Base-by-base conservation (phyloP, 768 basidiomycete genomes). In the Phaeolepiota aurea region DNA sequence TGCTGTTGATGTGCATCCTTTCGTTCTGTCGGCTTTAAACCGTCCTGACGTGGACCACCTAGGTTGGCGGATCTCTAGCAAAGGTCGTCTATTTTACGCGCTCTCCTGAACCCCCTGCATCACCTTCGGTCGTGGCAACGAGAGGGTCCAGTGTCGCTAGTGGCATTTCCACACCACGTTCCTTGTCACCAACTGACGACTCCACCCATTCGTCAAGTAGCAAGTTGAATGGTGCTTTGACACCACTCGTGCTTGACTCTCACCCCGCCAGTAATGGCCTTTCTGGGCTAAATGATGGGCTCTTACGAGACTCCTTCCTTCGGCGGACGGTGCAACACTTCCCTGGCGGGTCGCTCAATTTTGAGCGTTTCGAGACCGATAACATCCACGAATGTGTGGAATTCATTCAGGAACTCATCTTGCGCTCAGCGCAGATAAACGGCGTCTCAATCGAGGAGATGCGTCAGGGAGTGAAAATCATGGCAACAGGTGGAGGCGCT, bases 11-110 rank as follows among this genome's bases (percentile, higher is more conserved):
- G 93, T 94, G 57, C 68, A 91, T 77, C 40, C 37, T 32, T 38
- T 36, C 19, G 23, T 38, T 21, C 22, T 41, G 28, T 40, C 35
- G 43, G 30, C 22, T 40, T 37, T 45, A 23, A 20, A 41, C 41
- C 43, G 30, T 40, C 39, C 52, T 38, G 37, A 31, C 22, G 38
- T 21, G 34, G 47, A 34, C 33, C 44, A 53, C 45, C 32, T 62
- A 97, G 93, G 85, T 98, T 56, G 96, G 96, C 19, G 96, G 96
- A 32, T 96, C 93, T 10, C 68, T 99, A 11, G 94, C 93, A 45
- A 99, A 99, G 62, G 88, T 99, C 38, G 90, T 96, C 51, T 99
- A 97, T 66, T 98, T 98, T 62, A 97, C 94, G 33, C 85, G 96
- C 37, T 91, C 92, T 5, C 82, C 87, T 3, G 82, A 87, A 41